phyloP scores from a whole-genome alignment of 345 rosid species.

The Abelmoschus esculentus region DNA sequence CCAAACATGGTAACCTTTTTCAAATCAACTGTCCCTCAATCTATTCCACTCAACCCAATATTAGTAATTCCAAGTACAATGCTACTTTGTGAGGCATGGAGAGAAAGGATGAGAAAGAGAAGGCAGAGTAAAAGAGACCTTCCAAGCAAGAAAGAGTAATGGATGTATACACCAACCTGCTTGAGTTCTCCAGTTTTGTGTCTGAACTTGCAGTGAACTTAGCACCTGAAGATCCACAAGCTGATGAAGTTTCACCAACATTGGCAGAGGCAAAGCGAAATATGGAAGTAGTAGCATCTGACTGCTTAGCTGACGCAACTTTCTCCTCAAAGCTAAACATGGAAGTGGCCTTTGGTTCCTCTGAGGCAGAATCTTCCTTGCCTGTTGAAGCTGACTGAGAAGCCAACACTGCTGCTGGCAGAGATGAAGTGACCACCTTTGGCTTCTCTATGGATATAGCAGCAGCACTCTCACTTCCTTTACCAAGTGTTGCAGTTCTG shows the following conservation, averaged over 20 bases:
- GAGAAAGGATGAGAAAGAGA: too few relatives aligned
- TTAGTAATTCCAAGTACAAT: too few relatives aligned
- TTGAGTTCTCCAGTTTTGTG: conserved; percentile 25
- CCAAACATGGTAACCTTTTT: neutral
- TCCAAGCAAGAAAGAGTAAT: too few relatives aligned
- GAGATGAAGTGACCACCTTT: conserved; percentile 26
- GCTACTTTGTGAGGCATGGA: too few relatives aligned
- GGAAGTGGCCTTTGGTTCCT: conserved; percentile 20
- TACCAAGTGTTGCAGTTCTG: conserved; percentile 22
- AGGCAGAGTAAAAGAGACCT: too few relatives aligned
- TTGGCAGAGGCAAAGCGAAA: conserved; percentile 15
- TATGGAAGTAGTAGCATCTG: conserved; percentile 17
- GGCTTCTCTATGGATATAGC: conserved; percentile 23
- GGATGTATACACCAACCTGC: conserved; percentile 30
- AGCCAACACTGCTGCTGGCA: conserved; percentile 23
- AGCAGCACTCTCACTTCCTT: conserved; percentile 29
- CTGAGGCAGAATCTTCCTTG: conserved; percentile 17
- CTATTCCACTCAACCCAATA: too few relatives aligned
- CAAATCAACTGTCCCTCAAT: neutral
- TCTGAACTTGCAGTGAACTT: conserved; percentile 20
- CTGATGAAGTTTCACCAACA: conserved; percentile 20
- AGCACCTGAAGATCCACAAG: conserved; percentile 20
- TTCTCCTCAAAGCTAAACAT: conserved; percentile 23
- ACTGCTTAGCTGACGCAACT: conserved; percentile 25
- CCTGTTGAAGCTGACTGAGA: conserved; percentile 26